Evolutionary conservation across 352 stramenopile species (phyloP), one percentile per base, ranked within the genome.

Genomic region (Phytopythium cucurbitacearum): DNA sequence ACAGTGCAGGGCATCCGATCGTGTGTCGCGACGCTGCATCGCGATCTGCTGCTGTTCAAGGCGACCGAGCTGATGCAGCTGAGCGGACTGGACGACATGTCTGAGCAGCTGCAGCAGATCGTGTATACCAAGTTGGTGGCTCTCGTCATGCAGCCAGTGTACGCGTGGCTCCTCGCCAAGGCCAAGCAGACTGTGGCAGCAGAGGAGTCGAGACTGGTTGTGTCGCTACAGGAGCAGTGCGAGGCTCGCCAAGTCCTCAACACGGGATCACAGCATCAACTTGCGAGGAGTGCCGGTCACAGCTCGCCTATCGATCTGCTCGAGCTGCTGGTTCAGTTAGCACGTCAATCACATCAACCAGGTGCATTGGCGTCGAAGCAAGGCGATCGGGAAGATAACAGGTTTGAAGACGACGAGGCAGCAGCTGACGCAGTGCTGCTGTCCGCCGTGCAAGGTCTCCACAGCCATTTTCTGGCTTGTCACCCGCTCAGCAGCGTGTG

Each of bases 61-160:
- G 47, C 58, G 32, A 60, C 50, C 3, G 72, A 82, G 48, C 34
- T 82, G 46, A 59, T 71, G 67, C 72, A 80, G 44, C 60, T 82
- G 42, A 82, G 69, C 49, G 64, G 69, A 1, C 58, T 79, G 7
- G 66, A 76, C 39, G 69, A 75, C 51, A 61, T 65, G 37, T 62
- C 58, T 7, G 45, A 38, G 4, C 60, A 76, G 3, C 40, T 82
- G 35, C 52, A 70, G 34, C 48, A 52, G 13, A 46, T 69, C 16
- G 57, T 80, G 34, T 76, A 80, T 54, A 56, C 45, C 3, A 73
- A 75, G 48, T 21, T 71, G 4, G 61, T 71, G 48, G 37, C 58
- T 12, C 34, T 80, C 36, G 62, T 62, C 3, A 62, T 68, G 36
- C 69, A 82, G 53, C 72, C 72, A 4, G 59, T 82, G 34, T 76